Evolutionary conservation across 352 stramenopile genomes (phyloP), one percentile per base, ranked within the genome.

Genomic region (Phytophthora ohioensis): DNA sequence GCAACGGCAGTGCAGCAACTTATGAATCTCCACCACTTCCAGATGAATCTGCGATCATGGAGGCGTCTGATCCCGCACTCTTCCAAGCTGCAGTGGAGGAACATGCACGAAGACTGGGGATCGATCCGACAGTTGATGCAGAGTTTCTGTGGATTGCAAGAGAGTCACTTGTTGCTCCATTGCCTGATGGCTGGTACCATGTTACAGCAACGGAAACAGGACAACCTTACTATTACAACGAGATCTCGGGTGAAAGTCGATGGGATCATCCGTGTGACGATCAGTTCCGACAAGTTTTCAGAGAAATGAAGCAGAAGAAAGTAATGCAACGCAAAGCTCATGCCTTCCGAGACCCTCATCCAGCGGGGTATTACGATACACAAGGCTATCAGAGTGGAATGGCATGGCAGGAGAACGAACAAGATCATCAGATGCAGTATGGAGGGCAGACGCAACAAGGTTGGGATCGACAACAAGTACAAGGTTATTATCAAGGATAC

Each of bases 241-340:
- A 85, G n/a, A 62, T 79, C 13, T 88, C 79, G 1, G 87, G 87
- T 8, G 88, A 94, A 54, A 96, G 88, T 63, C 76, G 86, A 38
- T 96, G 88, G 88, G 88, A 94, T 51, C 88, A 96, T 68, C 88
- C 88, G 5, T 79, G 74, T 45, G 88, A 96, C 56, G 81, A 93
- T 15, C 64, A 89, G 1, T 96, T 91, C 69, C 85, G 83, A 34
- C 74, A 79, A 41, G 61, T 91, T 21, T 87, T 82, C 17, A 57
- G 67, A 9, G 69, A 91, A 0, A 57, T 84, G 30, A 87, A 79
- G 57, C 78, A 81, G 39, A 75, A 79, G 9, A 52, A 62, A 45
- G 34, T 68, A 52, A 59, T 73, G 48, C 58, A 82, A 3, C 51
- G 67, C 31, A 81, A 83, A 45, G 17, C 43, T 38, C 66, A 75